Conservation (phyloP, 1,284 basidiomycete genomes). For the Ustilago crameri region DNA sequence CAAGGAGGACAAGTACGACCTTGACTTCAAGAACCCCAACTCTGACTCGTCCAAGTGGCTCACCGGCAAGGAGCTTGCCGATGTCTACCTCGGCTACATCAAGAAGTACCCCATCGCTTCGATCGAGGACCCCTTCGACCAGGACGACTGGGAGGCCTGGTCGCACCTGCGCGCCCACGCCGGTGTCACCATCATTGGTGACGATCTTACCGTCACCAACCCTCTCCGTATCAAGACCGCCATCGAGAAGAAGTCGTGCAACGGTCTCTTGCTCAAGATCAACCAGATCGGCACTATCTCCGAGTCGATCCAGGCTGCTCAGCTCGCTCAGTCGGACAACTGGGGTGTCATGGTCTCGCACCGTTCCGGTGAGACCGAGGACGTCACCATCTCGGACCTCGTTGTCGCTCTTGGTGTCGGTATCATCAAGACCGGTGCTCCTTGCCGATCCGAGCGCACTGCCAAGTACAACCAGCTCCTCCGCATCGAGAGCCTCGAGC, state of each 20-base stretch:
- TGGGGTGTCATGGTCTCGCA: constrained; percentile 99
- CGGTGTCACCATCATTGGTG: constrained; percentile 84
- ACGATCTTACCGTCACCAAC: constrained; percentile 99
- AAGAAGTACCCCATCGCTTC: constrained; percentile 73
- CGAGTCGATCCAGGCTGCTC: constrained; percentile 96
- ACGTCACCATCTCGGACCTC: constrained; percentile 89
- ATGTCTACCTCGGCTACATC: constrained; percentile 79
- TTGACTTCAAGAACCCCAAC: constrained; percentile 99
- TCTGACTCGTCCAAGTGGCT: constrained; percentile 96
- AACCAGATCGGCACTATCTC: constrained; percentile 97
- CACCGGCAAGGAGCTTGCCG: constrained; percentile 89
- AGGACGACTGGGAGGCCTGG: constrained; percentile 99
- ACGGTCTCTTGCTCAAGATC: constrained; percentile 96
- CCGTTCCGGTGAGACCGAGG: constrained; percentile 84
- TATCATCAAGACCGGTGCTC: constrained; percentile 98
- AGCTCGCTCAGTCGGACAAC: constrained; percentile 93
- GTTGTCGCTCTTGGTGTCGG: constrained; percentile 91
- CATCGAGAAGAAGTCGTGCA: constrained; percentile 99
- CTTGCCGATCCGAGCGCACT: constrained; percentile 86
- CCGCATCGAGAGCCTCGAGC: constrained; percentile 63
- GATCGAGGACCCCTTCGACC: constrained; percentile 99
- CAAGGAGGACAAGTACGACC: constrained; percentile 99
- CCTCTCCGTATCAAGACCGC: constrained; percentile 97
- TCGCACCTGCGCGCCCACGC: constrained; percentile 78
- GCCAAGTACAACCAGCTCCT: constrained; percentile 75